phyloP scores from a whole-genome alignment of 805 yeast genomes.

The Hanseniaspora occidentalis region DNA sequence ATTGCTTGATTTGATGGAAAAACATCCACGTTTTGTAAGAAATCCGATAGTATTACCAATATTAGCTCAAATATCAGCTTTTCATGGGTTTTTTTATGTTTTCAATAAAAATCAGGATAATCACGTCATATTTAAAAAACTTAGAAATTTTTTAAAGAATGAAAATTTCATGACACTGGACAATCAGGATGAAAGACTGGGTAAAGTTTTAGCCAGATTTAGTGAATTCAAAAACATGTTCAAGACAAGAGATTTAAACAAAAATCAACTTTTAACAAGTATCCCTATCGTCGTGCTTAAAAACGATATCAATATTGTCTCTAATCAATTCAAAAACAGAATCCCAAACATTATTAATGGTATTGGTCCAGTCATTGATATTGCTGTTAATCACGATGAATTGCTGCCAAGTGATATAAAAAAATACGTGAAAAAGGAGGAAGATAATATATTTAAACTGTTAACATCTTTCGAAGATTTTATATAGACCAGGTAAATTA shows the following conservation, averaged over 20 bases:
- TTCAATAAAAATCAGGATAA: conserved; percentile 12
- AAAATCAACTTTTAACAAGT: conserved; percentile 1
- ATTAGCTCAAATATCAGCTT: conserved; percentile 13
- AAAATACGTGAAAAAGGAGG: conserved; percentile 1
- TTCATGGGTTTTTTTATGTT: conserved; percentile 17
- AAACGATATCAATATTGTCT: conserved; percentile 5
- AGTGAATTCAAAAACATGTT: conserved; percentile 4
- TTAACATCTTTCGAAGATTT: conserved; percentile 84
- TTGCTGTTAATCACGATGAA: conserved; percentile 1
- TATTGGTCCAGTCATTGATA: conserved; percentile 4
- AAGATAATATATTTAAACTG: conserved; percentile 2
- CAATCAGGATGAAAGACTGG: background rate
- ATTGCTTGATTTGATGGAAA: conserved; percentile 13
- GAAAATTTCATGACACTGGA: background rate
- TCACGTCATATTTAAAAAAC: conserved; percentile 12
- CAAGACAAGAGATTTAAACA: conserved; percentile 1
- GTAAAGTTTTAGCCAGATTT: conserved; percentile 3
- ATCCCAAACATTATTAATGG: conserved; percentile 5
- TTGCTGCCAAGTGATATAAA: background rate
- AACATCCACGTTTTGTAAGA: conserved; percentile 12
- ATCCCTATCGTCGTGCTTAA: conserved; percentile 4
- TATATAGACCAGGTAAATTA: conserved; percentile 79
- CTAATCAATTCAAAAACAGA: conserved; percentile 3
- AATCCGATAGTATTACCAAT: conserved; percentile 15
- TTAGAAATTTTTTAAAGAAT: conserved; percentile 11